phyloP scores from a whole-genome alignment of 345 rosid species.

The Eucalyptus marginata region DNA sequence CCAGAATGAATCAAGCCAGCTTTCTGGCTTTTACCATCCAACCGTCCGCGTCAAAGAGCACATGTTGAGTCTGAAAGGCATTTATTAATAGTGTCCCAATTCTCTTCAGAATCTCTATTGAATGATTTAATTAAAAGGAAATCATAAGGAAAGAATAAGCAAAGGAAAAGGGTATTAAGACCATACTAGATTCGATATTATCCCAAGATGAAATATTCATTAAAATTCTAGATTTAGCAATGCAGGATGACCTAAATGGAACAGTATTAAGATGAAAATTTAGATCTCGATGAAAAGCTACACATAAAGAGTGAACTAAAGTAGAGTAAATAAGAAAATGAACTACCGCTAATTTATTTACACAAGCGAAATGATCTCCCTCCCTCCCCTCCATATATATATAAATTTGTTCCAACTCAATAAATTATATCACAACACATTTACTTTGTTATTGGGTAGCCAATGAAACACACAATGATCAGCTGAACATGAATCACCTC shows the following conservation, averaged over 20 bases:
- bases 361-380: no score
- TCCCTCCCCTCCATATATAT: no score
- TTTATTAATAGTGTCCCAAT: constrained; percentile 83
- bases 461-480: not conserved
- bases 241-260: no score
- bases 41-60: constrained; percentile 71
- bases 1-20: constrained; percentile 87
- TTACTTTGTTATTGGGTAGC: not conserved
- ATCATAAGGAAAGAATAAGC: not conserved
- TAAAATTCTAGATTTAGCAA: not conserved
- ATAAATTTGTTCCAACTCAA: no score
- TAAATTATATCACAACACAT: not conserved
- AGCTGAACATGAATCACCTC: not conserved
- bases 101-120: constrained; percentile 85
- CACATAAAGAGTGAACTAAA: no score
- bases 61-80: constrained; percentile 90
- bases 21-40: constrained; percentile 84
- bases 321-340: no score
- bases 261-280: no score
- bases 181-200: not conserved
- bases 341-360: no score
- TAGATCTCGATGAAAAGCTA: no score
- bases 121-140: constrained; percentile 16
- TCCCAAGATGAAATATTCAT: not conserved
- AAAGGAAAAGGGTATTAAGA: not conserved